Evolutionary conservation across 129 eudicot genomes (phyloP), one percentile per base, ranked within the genome.

Genomic region (Deinandra increscens): DNA sequence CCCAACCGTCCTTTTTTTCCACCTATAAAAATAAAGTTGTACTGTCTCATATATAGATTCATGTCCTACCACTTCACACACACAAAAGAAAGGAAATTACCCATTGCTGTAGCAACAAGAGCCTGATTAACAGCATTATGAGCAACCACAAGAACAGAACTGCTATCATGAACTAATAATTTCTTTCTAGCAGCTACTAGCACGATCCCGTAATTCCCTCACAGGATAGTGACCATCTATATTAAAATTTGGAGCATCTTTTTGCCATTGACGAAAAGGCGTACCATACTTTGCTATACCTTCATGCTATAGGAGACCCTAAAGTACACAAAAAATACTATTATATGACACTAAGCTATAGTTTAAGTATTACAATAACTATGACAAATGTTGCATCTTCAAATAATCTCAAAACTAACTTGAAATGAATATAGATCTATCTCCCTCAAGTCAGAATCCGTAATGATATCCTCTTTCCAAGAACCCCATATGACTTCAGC

Each of bases 81-180:
- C 53, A 49, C 43, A n/a, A 45, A 39, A 13, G 20, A 43, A 59
- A 83, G 17, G 4, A 19, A 50, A 60, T 1, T 81, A 93, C 98
- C 99, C 42, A 93, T 81, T 38, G 97, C 92, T 63, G 99, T 85
- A 62, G 99, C 97, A 73, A 93, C 83, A 74, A 93, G 99, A 71
- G 99, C 99, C 84, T 93, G 99, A 79, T 93, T 93, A 72, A 93
- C 99, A 43, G 97, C 99, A 83, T 89, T 93, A 62, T 93, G 97
- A 85, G 99, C 99, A 79, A 93, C 99, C 73, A 89, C 99, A 60
- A 93, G 95, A 75, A 87, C 85, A 5, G 97, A 87, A 73, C 70
- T 89, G 81, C 97, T 93, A 55, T 93, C 90, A 82, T 84, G 95
- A 23, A 67, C 63, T 37, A 93, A 68, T 20, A 93, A 87, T 75